Evolutionary conservation across 495 filamentous ascomycete species (phyloP).

Genomic region (Aspergillus conjunctus): DNA sequence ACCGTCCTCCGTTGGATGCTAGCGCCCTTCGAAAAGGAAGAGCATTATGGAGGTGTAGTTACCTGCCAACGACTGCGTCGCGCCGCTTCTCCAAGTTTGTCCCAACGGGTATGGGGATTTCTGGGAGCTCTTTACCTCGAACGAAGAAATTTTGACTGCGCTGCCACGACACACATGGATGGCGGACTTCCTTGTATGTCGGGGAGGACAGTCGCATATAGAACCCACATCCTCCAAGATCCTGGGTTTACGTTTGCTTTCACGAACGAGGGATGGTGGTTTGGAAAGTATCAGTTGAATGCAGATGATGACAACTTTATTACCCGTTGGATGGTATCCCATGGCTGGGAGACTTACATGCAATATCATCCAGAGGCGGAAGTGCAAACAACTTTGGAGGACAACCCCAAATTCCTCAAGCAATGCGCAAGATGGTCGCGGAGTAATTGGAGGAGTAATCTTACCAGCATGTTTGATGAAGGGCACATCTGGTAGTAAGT

Average conservation of each 20-base stretch:
- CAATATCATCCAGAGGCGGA: conserved; percentile 75
- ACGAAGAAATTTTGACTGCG: conserved; percentile 85
- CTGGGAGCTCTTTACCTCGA: conserved; percentile 82
- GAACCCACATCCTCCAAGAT: conserved; percentile 76
- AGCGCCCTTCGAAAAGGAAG: conserved; percentile 76
- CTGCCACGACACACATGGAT: conserved; percentile 81
- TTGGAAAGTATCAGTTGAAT: conserved; percentile 70
- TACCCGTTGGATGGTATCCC: conserved; percentile 75
- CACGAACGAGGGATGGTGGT: conserved; percentile 70
- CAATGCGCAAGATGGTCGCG: conserved; percentile 82
- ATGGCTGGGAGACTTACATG: conserved; percentile 75
- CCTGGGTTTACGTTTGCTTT: conserved; percentile 72
- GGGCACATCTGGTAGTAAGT: conserved; percentile 70
- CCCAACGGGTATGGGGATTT: conserved; percentile 68
- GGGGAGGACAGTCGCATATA: conserved; percentile 81
- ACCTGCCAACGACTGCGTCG: conserved; percentile 80
- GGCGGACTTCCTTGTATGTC: conserved; percentile 88
- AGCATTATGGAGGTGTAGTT: conserved; percentile 75
- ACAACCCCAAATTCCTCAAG: conserved; percentile 70
- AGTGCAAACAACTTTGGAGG: conserved; percentile 75
- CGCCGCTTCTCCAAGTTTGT: conserved; percentile 55
- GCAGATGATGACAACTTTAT: conserved; percentile 86
- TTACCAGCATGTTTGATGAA: conserved; percentile 72
- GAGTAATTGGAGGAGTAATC: conserved; percentile 81
- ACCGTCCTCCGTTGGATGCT: conserved; percentile 80